These are phyloP conservation scores for Rubroboletus pulcherrimus DNA, from an alignment of 768 basidiomycete genomes.

Conservation along the genomic window DNA sequence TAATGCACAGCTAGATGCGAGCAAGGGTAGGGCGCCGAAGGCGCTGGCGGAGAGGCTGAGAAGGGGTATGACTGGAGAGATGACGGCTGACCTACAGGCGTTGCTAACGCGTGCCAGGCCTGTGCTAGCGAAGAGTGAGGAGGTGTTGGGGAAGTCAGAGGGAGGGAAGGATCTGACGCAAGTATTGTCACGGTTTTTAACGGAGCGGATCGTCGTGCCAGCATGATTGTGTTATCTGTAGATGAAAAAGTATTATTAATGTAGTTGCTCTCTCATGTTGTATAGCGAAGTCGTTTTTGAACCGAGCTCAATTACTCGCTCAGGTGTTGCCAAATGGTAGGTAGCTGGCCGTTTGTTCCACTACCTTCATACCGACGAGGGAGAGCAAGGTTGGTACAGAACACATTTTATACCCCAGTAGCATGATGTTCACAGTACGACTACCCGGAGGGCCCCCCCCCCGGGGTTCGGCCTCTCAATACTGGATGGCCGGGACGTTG, in stretches of 20 bases:
- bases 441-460: too few relatives aligned
- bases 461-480: too few relatives aligned
- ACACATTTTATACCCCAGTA: too few relatives aligned
- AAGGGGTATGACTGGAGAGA: conserved; percentile 77
- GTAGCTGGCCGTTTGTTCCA: too few relatives aligned
- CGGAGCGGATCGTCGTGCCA: conserved; percentile 51
- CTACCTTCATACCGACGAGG: too few relatives aligned
- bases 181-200: conserved; percentile 60
- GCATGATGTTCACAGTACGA: too few relatives aligned
- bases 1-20: conserved; percentile 16
- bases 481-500: background rate
- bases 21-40: conserved; percentile 41
- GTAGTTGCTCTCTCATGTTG: conserved; percentile 10
- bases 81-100: conserved; percentile 67
- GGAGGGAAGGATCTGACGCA: conserved; percentile 53
- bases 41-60: conserved; percentile 62
- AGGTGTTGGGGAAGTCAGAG: conserved; percentile 38
- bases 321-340: too few relatives aligned
- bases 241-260: conserved; percentile 10
- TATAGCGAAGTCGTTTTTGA: background rate
- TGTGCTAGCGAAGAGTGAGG: conserved; percentile 56
- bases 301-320: background rate
- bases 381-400: too few relatives aligned
- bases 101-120: conserved; percentile 64
- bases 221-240: conserved; percentile 24